Evolutionary conservation across 371 early-diverging fungal species (phyloP), one percentile per base, ranked within the genome.

Genomic region (Lichtheimia ornata): DNA sequence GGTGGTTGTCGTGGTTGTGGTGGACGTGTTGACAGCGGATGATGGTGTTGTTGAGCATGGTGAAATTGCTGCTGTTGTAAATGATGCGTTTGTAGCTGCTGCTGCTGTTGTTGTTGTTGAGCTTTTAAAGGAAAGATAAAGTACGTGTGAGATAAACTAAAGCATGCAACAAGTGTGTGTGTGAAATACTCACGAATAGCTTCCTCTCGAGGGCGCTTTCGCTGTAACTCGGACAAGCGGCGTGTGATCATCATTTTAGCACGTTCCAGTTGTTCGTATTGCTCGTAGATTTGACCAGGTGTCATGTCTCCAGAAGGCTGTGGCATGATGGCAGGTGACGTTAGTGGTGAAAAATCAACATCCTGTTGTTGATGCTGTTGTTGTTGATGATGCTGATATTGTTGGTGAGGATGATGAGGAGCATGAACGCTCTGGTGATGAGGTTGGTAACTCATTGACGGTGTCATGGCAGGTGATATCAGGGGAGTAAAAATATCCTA

Each of bases 391-490:
- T 47, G 35, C n/a, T 22, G 41, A 40, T 43, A 50, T 59, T 35
- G 64, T 66, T 50, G 72, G 60, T 45, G 71, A 64, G 42, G 67
- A 35, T 59, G 64, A 58, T 63, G 66, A 12, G 55, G 15, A 47
- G 35, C 35, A 35, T 35, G 35, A 35, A 35, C 11, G 9, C 11
- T 35, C n/a, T 47, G n/a, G 7, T 47, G 47, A 17, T 22, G n/a
- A 14, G 47, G 47, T 5, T 18, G 22, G 11, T 47, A 47, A 22
- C 47, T 22, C 18, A 84, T 83, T 30, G 84, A 84, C 17, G 88
- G 88, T 14, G 88, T 88, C 79, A 85, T 84, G 14, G 85, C 85
- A 2, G 88, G 88, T 1, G 88, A 88, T 40, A 88, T 80, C 53
- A 88, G 67, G 0, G 88, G 88, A 4, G 88, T 85, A 14, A 78